phyloP scores from a whole-genome alignment of 768 basidiomycete species.

The Hericium coralloides region DNA sequence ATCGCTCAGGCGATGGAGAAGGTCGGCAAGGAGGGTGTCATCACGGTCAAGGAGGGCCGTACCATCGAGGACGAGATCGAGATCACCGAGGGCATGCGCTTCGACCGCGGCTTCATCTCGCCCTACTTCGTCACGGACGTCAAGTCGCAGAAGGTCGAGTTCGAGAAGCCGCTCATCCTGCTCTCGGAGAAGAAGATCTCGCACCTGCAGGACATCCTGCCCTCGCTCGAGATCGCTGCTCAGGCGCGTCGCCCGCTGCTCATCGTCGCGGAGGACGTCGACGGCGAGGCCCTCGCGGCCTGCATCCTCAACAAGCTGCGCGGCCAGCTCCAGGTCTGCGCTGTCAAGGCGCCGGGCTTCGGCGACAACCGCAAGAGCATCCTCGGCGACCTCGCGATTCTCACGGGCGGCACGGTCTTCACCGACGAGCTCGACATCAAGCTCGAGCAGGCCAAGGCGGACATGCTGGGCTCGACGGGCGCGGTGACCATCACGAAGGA shows the following conservation, averaged over 20 bases:
- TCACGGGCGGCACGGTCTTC: constrained; percentile 97
- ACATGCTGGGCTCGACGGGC: constrained; percentile 87
- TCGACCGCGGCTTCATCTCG: constrained; percentile 97
- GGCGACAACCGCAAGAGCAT: constrained; percentile 99
- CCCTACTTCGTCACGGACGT: constrained; percentile 99
- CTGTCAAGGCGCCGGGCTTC: constrained; percentile 96
- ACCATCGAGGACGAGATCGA: constrained; percentile 99
- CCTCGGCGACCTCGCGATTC: constrained; percentile 93
- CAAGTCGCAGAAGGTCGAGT: constrained; percentile 92
- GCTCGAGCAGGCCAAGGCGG: constrained; percentile 81
- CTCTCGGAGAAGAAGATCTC: constrained; percentile 99
- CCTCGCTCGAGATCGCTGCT: constrained; percentile 75
- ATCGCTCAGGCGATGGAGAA: constrained; percentile 99
- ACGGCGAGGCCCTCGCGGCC: constrained; percentile 95
- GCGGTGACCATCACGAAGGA: constrained; percentile 95
- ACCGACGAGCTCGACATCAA: constrained; percentile 91
- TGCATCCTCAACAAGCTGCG: constrained; percentile 99
- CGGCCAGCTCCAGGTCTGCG: constrained; percentile 89
- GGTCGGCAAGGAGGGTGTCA: constrained; percentile 98
- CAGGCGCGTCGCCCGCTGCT: constrained; percentile 83
- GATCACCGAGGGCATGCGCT: constrained; percentile 99
- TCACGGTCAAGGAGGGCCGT: constrained; percentile 98
- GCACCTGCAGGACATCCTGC: constrained; percentile 88
- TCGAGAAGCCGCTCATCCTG: constrained; percentile 92
- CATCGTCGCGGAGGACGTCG: constrained; percentile 96